Base-by-base conservation (phyloP, 2,329 filamentous ascomycete genomes). In the Cladosporium sphaerospermum region DNA sequence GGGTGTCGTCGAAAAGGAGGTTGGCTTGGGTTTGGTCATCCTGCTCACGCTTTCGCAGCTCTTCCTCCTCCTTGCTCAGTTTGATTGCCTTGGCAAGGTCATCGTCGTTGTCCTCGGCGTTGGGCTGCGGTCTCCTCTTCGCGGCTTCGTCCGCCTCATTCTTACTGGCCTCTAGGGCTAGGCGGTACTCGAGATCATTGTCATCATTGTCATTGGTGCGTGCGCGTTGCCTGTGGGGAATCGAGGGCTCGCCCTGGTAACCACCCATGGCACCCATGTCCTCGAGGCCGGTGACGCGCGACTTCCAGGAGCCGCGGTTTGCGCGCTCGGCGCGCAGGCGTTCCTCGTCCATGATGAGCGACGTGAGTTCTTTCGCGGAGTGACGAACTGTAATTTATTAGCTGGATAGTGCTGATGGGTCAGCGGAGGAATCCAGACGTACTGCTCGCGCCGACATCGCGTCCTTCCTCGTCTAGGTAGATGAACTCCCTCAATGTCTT, bases 391-490 rank as follows among this genome's bases (percentile, higher is more conserved):
- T 54, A n/a, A 57, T 68, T 8, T 59, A 69, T 73, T 57, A 68
- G 63, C 34, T 42, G 16, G 6, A 32, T 45, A 7, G 10, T 36
- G 28, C 16, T 13, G 23, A 9, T 45, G 13, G 10, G 9, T 11
- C 11, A 10, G 28, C 5, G 34, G 13, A 28, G 23, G 23, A 28
- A 28, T 5, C 7, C 23, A 5, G 32, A 72, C 83, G 62, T 76
- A 96, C 93, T 92, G 73, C 96, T 97, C 67, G 96, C 89, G 52
- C 93, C 93, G 46, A 99, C 93, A 68, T 99, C 93, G 59, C 87
- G 83, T 45, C 91, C 89, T 59, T 99, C 93, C 66, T 99, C 93
- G 61, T 99, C 93, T 49, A 95, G 82, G 69, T 97, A 95, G 67
- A 93, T 88, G 65, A 99, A 99, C 72, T 99, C 93, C 67, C 93